phyloP scores from a whole-genome alignment of 2,329 filamentous ascomycete species.

The Nemania sp. region DNA sequence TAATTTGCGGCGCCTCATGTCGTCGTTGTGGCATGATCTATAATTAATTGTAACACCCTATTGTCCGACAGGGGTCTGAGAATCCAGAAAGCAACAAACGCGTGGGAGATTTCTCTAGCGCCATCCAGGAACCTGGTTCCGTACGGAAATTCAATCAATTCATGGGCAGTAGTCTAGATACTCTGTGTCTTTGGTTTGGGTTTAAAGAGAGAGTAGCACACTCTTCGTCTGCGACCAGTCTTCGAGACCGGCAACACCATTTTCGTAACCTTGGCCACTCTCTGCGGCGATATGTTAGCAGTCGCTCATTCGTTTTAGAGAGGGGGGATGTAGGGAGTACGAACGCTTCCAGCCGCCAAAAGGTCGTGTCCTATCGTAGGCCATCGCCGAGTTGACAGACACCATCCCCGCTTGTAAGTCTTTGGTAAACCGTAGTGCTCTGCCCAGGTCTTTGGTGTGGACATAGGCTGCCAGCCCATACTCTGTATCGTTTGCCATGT shows the following conservation, averaged over 20 bases:
- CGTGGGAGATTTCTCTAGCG: no score
- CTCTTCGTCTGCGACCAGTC: slow-evolving; percentile 40
- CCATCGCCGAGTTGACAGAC: slow-evolving; percentile 64
- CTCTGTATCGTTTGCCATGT: slow-evolving; percentile 66
- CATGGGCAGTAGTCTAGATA: neutral
- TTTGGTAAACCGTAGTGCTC: slow-evolving; percentile 60
- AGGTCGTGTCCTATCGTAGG: slow-evolving; percentile 52
- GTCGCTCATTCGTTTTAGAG: neutral
- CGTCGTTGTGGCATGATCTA: neutral
- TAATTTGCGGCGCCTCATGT: neutral
- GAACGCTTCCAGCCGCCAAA: slow-evolving; percentile 58
- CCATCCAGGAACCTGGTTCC: no score
- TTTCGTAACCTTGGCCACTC: slow-evolving; percentile 36
- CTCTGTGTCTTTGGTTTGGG: neutral
- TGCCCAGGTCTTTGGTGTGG: slow-evolving; percentile 64
- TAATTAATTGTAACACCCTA: neutral
- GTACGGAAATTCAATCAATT: neutral
- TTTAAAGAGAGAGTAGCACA: slow-evolving; percentile 31
- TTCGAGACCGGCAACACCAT: slow-evolving; percentile 35
- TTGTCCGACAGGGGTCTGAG: neutral
- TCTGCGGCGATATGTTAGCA: slow-evolving; percentile 29
- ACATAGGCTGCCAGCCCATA: slow-evolving; percentile 68
- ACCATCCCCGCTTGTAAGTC: slow-evolving; percentile 71
- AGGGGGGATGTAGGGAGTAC: slow-evolving; percentile 15
- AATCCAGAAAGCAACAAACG: no score